Conservation (phyloP, 164 flowering plant species). For the Magnolia changhungtana region DNA sequence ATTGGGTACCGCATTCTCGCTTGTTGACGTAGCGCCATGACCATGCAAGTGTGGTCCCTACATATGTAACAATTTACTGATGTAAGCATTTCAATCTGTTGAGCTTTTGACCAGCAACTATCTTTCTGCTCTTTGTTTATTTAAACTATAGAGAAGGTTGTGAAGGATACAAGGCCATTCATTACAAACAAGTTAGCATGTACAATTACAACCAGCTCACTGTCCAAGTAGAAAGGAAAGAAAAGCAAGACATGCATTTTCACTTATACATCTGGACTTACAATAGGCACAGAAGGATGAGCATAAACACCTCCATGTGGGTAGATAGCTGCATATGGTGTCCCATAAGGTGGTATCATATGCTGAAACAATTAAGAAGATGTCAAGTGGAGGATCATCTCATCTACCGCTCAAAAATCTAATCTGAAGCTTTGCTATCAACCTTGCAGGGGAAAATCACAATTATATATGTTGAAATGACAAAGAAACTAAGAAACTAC, state of each 20-base stretch:
- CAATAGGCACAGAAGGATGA: constrained; percentile 75
- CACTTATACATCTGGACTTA: constrained; percentile 36
- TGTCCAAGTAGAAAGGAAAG: not conserved
- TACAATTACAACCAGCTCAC: not conserved
- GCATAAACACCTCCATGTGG: constrained; percentile 85
- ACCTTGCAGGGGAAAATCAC: not conserved
- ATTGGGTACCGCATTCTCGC: constrained; percentile 26
- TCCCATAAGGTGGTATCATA: constrained; percentile 86
- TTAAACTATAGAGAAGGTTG: not conserved
- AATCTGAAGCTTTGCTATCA: not conserved
- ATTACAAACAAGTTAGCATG: not conserved
- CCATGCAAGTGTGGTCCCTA: constrained; percentile 53
- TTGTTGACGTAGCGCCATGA: constrained; percentile 37
- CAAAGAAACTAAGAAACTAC: not conserved
- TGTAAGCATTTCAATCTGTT: not conserved
- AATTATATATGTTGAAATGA: not conserved
- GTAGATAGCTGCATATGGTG: constrained; percentile 86
- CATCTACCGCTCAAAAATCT: not conserved
- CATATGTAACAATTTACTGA: not conserved
- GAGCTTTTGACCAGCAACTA: not conserved
- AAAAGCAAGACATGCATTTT: not conserved
- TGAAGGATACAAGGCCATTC: not conserved
- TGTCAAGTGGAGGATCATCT: not conserved
- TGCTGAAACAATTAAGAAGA: constrained; percentile 39
- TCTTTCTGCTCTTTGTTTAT: not conserved